Evolutionary conservation across 2,329 filamentous ascomycete genomes (phyloP), one percentile per base, ranked within the genome.

Genomic region (Diaporthe ilicicola): DNA sequence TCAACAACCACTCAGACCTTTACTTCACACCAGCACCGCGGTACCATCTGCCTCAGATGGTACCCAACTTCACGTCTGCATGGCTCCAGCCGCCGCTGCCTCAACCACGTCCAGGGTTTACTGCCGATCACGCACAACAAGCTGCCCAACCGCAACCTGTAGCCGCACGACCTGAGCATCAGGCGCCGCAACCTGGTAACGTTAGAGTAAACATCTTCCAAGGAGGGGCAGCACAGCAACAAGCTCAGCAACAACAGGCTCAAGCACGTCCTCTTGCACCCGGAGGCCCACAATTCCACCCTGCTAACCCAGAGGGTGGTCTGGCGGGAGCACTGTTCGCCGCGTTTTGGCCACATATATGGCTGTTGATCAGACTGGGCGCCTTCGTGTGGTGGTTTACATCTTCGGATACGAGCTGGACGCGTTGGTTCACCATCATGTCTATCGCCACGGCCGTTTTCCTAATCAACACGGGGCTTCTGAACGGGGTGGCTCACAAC

Each of bases 311-410:
- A 1, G 79, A 77, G 4, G 71, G 69, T 15, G 69, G 69, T 12
- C 32, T 73, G 51, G 78, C 78, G 0, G 81, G 76, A 3, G 80
- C 82, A 22, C 72, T 85, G 27, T 69, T 84, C 59, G 82, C 81
- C 5, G 83, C 84, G 19, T 67, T 89, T n/a, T 88, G 87, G 82
- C 88, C 88, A n/a, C 86, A 91, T 66, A 77, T 92, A 34, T 92
- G 89, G 90, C 82, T 91, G 65, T 74, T 91, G 1, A 80, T 89
- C 44, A 85, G 90, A 9, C 79, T 92, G 10, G 82, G 84, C 13
- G 79, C 88, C 7, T 90, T 92, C 76, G 85, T 91, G 15, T 92
- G 89, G 88, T 89, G 90, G 79, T 91, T 92, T 72, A 91, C 89
- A 0, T 85, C 85, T 12, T 85, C 87, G 0, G 84, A 85, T 54